phyloP scores from a whole-genome alignment of 192 early-diverging fungal species.

The Backusella tuberculispora region DNA sequence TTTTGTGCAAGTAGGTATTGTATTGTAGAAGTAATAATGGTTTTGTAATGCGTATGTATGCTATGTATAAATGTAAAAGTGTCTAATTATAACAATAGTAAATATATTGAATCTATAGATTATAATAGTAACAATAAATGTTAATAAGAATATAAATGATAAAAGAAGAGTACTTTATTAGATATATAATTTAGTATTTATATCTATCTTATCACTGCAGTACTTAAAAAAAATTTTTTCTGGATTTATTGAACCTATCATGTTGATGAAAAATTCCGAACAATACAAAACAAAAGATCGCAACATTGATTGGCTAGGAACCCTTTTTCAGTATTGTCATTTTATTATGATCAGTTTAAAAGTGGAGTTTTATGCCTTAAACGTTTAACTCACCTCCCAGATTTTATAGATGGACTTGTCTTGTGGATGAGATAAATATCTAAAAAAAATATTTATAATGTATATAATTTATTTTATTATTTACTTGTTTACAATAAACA shows the following conservation, averaged over 20 bases:
- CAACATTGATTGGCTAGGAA: constrained; percentile 7
- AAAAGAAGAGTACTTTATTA: not conserved
- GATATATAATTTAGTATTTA: not conserved
- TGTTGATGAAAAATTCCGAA: constrained; percentile 7
- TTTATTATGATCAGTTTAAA: not conserved
- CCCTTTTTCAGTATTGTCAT: not conserved
- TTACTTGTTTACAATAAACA: no score
- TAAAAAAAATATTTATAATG: no score
- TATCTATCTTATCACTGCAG: not conserved
- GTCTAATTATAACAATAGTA: not conserved
- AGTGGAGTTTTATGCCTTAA: no score
- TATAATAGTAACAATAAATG: not conserved
- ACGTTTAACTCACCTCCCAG: no score
- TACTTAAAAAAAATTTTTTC: not conserved
- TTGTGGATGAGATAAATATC: no score
- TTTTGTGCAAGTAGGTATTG: not conserved
- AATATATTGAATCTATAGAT: not conserved
- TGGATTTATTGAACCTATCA: constrained; percentile 16
- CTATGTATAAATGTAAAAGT: not conserved
- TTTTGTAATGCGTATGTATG: not conserved
- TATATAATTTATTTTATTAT: no score
- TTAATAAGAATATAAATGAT: not conserved
- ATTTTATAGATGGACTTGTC: no score
- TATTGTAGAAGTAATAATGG: no score
- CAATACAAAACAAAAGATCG: constrained; percentile 8